These are phyloP conservation scores for Aegle marmelos DNA, from an alignment of 345 rosid genomes.

Conservation along the genomic window DNA sequence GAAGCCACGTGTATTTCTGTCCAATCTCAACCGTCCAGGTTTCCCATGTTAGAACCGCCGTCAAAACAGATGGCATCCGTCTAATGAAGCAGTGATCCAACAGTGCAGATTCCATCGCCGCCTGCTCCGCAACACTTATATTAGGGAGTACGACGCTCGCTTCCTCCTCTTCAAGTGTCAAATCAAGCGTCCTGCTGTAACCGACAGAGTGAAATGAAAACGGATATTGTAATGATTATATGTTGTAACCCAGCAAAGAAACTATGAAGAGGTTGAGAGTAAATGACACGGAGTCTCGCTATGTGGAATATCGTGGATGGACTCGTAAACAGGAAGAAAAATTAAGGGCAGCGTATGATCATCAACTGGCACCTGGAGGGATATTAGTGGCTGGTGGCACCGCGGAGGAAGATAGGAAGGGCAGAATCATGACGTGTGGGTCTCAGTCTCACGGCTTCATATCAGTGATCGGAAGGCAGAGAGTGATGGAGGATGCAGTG, in stretches of 20 bases:
- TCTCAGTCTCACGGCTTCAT: slow-evolving; percentile 33
- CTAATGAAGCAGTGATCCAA: not conserved
- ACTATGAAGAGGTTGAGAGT: not conserved
- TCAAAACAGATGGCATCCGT: not conserved
- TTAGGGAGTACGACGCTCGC: no score
- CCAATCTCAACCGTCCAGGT: slow-evolving; percentile 9
- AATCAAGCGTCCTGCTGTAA: not conserved
- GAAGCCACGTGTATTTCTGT: slow-evolving; percentile 2
- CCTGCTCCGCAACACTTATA: not conserved
- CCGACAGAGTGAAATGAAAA: no score
- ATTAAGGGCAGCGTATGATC: not conserved
- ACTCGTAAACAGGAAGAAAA: not conserved
- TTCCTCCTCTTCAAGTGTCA: no score
- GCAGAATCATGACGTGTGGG: not conserved
- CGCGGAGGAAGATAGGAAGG: not conserved
- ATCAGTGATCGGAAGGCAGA: slow-evolving; percentile 36
- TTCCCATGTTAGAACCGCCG: no score
- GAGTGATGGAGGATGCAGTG: slow-evolving; percentile 38
- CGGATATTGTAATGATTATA: not conserved
- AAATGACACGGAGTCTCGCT: not conserved
- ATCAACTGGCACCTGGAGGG: not conserved
- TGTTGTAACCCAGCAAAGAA: not conserved
- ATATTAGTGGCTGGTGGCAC: not conserved
- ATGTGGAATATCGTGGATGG: no score
- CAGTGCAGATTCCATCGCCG: not conserved